Conservation (phyloP, 2,329 filamentous ascomycete genomes). For the Xylariales sp. region DNA sequence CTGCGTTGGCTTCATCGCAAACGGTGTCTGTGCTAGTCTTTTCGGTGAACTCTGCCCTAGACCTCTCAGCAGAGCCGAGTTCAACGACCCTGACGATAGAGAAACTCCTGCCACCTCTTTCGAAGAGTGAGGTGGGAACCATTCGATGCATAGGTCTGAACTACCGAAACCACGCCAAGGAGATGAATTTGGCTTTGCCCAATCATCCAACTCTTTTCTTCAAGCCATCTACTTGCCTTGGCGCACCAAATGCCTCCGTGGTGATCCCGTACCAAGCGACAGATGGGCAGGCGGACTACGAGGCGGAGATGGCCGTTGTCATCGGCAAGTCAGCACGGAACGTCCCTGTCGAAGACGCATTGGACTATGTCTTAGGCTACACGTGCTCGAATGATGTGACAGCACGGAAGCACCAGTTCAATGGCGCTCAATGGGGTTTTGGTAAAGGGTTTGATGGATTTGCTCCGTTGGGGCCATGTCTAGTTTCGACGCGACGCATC, state of each 20-base stretch:
- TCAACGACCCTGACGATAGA: constrained; percentile 1
- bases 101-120: constrained; percentile 8
- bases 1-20: constrained; percentile 6
- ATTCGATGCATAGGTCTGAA: constrained; percentile 12
- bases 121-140: constrained; percentile 7
- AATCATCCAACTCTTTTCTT: constrained; percentile 33
- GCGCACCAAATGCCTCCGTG: constrained; percentile 24
- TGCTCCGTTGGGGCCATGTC: constrained; percentile 39
- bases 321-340: constrained; percentile 27
- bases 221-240: constrained; percentile 32
- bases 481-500: constrained; percentile 17
- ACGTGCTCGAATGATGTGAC: constrained; percentile 43
- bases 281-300: constrained; percentile 33
- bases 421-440: constrained; percentile 44
- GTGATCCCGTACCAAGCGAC: constrained; percentile 34
- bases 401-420: constrained; percentile 38
- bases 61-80: constrained; percentile 2
- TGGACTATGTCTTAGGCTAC: constrained; percentile 41
- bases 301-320: constrained; percentile 28
- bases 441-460: constrained; percentile 45
- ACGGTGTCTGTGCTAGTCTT: constrained; percentile 5
- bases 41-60: constrained; percentile 5
- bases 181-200: constrained; percentile 11
- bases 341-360: constrained; percentile 33
- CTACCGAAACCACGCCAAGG: constrained; percentile 40